Evolutionary conservation across 179 eudicot genomes (phyloP).

Genomic region (Pouteria campechiana): DNA sequence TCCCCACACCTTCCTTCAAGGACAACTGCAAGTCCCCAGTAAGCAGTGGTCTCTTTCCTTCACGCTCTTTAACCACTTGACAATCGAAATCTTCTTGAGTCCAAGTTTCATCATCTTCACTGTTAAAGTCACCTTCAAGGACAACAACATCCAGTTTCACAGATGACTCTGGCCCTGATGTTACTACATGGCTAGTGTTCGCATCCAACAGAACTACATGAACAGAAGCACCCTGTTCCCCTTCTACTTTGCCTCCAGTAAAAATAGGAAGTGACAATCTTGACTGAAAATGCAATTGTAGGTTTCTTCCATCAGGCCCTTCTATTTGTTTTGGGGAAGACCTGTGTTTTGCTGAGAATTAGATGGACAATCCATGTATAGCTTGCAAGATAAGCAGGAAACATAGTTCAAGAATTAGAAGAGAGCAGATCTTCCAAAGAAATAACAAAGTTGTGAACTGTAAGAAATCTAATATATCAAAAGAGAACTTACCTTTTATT

Average conservation of each 20-base stretch:
- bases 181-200: conserved; percentile 55
- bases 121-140: conserved; percentile 95
- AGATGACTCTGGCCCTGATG: conserved; percentile 78
- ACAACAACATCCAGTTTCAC: conserved; percentile 80
- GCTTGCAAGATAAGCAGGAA: too few relatives aligned
- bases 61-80: conserved; percentile 92
- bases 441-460: too few relatives aligned
- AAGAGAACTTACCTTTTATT: too few relatives aligned
- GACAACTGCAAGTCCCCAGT: conserved; percentile 76
- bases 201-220: conserved; percentile 72
- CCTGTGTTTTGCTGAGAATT: too few relatives aligned
- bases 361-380: too few relatives aligned
- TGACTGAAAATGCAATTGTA: conserved; percentile 75
- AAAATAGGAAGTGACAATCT: conserved; percentile 82
- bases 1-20: conserved; percentile 96
- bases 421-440: too few relatives aligned
- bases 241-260: conserved; percentile 96
- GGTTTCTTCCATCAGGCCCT: conserved; percentile 83
- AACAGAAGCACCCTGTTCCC: conserved; percentile 94
- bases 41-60: conserved; percentile 89
- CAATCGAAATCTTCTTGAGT: conserved; percentile 75
- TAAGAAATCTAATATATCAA: too few relatives aligned
- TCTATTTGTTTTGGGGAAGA: conserved; percentile 78
- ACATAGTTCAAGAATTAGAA: too few relatives aligned
- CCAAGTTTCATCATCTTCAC: conserved; percentile 94